phyloP scores from a whole-genome alignment of 106 monocot species.

The Allium cepa region DNA sequence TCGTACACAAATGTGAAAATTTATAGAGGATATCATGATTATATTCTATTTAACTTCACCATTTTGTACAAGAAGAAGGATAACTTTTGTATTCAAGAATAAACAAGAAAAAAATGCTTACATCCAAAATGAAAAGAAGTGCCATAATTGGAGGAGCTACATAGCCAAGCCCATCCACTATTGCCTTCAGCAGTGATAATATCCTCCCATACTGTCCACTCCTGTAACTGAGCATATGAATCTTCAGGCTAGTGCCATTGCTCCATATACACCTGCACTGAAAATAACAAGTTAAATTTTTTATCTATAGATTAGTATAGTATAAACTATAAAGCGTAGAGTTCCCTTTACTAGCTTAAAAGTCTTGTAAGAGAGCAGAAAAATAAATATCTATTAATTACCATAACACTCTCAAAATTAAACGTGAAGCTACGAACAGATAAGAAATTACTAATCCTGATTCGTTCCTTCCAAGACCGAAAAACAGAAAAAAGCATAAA shows the following conservation, averaged over 20 bases:
- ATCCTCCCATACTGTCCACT: slow-evolving; percentile 67
- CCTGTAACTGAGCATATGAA: slow-evolving; percentile 80
- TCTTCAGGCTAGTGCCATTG: slow-evolving; percentile 85
- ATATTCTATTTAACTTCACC: no score
- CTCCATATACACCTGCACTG: slow-evolving; percentile 65
- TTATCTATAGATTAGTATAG: no score
- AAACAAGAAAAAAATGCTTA: slow-evolving; percentile 18
- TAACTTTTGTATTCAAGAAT: not conserved
- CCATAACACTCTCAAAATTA: not conserved
- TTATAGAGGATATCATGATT: no score
- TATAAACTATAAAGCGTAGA: no score
- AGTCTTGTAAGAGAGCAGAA: not conserved
- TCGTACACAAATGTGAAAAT: no score
- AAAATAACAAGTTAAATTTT: no score
- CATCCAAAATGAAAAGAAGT: slow-evolving; percentile 88
- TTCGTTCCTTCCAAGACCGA: not conserved
- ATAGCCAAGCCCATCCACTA: slow-evolving; percentile 84
- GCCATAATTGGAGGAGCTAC: slow-evolving; percentile 95
- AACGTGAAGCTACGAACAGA: no score
- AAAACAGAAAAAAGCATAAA: no score
- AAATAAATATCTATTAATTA: not conserved
- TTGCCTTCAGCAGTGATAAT: slow-evolving; percentile 63
- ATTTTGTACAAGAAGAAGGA: no score
- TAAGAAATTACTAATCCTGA: not conserved
- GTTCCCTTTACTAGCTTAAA: no score